Evolutionary conservation across 805 yeast species (phyloP).

Genomic region (Helenozyma baotianmanensis): DNA sequence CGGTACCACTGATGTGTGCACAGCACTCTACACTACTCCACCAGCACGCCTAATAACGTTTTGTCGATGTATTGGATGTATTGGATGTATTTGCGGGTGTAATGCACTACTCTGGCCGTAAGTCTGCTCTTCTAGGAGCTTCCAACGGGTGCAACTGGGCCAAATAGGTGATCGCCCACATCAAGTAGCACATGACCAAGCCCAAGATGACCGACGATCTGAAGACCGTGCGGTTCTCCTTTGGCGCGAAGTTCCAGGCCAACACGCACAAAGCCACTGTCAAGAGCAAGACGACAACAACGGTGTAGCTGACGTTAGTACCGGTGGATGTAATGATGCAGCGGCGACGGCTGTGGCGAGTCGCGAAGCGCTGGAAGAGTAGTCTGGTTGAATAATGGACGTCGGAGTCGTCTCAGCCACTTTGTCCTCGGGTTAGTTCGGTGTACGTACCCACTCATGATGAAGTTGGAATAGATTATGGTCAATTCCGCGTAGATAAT

Average conservation of each 20-base stretch:
- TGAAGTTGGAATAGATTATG: neutral
- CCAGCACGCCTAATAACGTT: no score
- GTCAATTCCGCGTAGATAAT: neutral
- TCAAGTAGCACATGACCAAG: constrained; percentile 71
- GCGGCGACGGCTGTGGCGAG: no score
- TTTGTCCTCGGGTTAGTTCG: no score
- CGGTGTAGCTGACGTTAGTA: constrained; percentile 53
- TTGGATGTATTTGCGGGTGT: no score
- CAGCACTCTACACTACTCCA: no score
- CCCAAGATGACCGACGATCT: constrained; percentile 53
- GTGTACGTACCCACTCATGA: neutral
- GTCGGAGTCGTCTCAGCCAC: no score
- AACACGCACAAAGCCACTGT: constrained; percentile 56
- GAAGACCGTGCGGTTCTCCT: constrained; percentile 53
- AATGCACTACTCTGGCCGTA: constrained; percentile 72
- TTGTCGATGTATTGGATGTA: no score
- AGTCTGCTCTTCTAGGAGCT: constrained; percentile 82
- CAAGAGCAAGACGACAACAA: constrained; percentile 56
- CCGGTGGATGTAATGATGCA: no score
- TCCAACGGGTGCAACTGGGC: constrained; percentile 88
- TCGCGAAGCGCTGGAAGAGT: no score
- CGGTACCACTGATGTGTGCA: no score
- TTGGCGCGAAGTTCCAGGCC: constrained; percentile 85
- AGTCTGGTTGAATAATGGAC: no score
- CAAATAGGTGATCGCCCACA: constrained; percentile 92